phyloP scores from a whole-genome alignment of 148 eudicot species.

The Rheum nobile region DNA sequence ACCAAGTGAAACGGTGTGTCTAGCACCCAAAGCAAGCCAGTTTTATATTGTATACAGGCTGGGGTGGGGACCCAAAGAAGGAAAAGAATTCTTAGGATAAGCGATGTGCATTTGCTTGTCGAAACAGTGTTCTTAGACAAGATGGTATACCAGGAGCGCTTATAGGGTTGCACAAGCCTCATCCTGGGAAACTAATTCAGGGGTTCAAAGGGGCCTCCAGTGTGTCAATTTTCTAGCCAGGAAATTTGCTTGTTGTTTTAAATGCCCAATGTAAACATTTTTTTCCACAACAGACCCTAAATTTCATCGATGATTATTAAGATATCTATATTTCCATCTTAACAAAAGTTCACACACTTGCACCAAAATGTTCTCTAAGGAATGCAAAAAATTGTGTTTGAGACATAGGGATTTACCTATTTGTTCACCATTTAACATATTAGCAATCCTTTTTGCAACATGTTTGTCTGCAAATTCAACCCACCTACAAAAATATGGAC shows the following conservation, averaged over 20 bases:
- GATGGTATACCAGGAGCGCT: not conserved
- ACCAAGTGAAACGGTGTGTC: not conserved
- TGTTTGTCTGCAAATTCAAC: conserved; percentile 74
- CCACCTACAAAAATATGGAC: conserved; percentile 56
- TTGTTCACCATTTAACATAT: conserved; percentile 69
- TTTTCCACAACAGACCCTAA: not conserved
- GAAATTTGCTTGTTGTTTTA: not conserved
- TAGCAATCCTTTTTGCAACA: conserved; percentile 70
- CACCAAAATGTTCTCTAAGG: not conserved
- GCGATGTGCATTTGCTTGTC: not conserved
- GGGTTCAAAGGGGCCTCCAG: not conserved
- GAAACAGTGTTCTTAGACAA: not conserved
- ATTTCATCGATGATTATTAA: not conserved
- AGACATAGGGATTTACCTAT: conserved; percentile 37
- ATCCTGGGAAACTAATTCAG: not conserved
- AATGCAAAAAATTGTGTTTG: not conserved
- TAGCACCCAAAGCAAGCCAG: not conserved
- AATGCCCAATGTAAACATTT: not conserved
- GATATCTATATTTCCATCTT: not conserved
- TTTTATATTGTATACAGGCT: not conserved
- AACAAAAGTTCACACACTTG: not conserved
- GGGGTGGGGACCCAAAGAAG: not conserved
- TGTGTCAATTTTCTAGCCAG: not conserved
- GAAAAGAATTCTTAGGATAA: not conserved
- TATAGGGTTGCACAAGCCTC: not conserved